Percentiles rank a stretch among this genome's conserved stretches.
phyloP scores from a whole-genome alignment of 2,329 filamentous ascomycete species.

The Apiospora sp. region DNA sequence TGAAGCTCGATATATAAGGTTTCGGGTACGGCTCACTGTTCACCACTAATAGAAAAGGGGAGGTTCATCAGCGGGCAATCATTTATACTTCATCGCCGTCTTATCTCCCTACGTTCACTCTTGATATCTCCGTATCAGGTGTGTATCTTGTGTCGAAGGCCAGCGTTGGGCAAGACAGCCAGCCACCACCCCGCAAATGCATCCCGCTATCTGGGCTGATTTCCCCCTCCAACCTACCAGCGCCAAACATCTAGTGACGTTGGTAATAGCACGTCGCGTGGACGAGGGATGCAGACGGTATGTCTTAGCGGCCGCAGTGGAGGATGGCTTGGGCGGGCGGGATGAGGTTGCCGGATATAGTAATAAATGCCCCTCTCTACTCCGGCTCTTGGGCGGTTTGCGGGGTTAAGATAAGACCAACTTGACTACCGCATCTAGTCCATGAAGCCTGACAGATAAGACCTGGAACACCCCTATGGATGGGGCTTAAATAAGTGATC shows the following conservation, averaged over 20 bases:
- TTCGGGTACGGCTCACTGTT: background rate
- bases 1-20: background rate
- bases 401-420: slow-evolving; percentile 14
- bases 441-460: background rate
- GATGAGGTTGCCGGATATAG: slow-evolving; percentile 14
- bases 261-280: background rate
- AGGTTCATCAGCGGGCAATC: background rate
- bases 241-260: background rate
- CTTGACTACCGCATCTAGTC: background rate
- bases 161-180: slow-evolving; percentile 8
- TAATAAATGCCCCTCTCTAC: slow-evolving; percentile 15
- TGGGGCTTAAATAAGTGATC: background rate
- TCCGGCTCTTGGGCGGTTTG: background rate
- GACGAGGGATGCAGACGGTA: slow-evolving; percentile 8
- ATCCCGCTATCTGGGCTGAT: slow-evolving; percentile 21
- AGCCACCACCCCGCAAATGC: slow-evolving; percentile 10
- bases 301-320: slow-evolving; percentile 6
- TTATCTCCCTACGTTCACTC: background rate
- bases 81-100: slow-evolving; percentile 6
- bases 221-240: background rate
- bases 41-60: background rate
- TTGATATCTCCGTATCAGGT: slow-evolving; percentile 17
- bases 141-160: background rate
- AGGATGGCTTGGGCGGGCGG: background rate
- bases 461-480: background rate